Base-by-base conservation (phyloP, 2,329 filamentous ascomycete species). In the Nemania sp. region DNA sequence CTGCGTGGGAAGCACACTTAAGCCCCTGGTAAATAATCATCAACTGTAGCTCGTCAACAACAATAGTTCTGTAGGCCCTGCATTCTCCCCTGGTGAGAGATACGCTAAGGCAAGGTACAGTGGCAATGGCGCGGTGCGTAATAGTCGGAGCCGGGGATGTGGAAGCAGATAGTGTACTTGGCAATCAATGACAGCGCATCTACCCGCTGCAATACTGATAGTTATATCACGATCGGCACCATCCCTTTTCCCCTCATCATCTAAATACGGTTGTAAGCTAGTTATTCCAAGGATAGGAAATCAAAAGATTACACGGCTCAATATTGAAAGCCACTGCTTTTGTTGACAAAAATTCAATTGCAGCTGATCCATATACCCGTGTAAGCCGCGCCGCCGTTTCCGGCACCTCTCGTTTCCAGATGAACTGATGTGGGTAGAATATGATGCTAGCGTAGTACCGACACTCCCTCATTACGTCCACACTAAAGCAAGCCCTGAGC, bases 171-270 rank as follows among this genome's bases (percentile, higher is more conserved):
- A n/a, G n/a, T n/a, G 29, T 4, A 11, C 42, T 52, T 48, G 47
- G 47, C 42, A 57, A 17, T 18, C n/a, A n/a, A 45, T 49, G 54
- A 54, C 54, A 54, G 37, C 50, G 59, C 48, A 62, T 58, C 54
- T 59, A 58, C 45, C 59, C 54, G 55, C 45, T 35, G 32, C 21
- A 42, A 58, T 40, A 54, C 45, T 59, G 50, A 49, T 35, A 32
- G 43, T 17, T 34, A 50, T 54, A 60, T 60, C 40, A 56, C 29
- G 53, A 60, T 56, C 58, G 43, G n/a, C 53, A 25, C 20, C n/a
- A 35, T 21, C 15, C 15, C 18, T 42, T 21, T 18, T 3, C 17
- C 15, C 25, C 25, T 29, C 4, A 7, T 29, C 25, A n/a, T n/a
- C n/a, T n/a, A n/a, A n/a, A n/a, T 29, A 29, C 25, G 25, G 25